Base-by-base conservation (phyloP, 164 flowering plant species). In the Nymphaea colorata region DNA sequence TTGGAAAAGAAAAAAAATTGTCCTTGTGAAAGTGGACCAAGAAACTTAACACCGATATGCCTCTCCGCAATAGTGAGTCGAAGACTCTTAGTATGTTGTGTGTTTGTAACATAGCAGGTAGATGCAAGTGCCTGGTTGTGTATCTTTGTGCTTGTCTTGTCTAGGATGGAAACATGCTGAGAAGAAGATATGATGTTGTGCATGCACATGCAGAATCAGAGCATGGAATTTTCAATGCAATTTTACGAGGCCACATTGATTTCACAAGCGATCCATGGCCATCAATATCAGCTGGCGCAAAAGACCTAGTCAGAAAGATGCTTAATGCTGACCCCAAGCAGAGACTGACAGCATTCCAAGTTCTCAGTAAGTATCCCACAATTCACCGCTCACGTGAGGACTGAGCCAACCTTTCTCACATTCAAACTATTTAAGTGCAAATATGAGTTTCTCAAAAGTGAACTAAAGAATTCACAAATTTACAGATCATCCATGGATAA, bases 401-500 rank as follows among this genome's bases (percentile, higher is more conserved):
- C 0, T 51, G 14, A 15, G 14, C 5, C 3, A 2, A 51, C 57
- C 14, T 7, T 3, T 51, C 57, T 51, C 14, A 15, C 14, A 51
- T 15, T 51, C 5, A 15, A 51, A 51, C 57, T 51, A 8, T 15
- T 51, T 10, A 51, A 15, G 57, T 8, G 14, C 8, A 15, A 15
- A 8, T 51, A 51, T 15, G 14, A 51, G 57, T 51, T 51, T 8
- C 57, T 51, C 3, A 3, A 15, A 5, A 3, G 14, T 51, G 8
- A 2, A 5, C 57, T 51, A 2, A 10, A 51, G 14, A 15, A 51
- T 51, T 51, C 12, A 51, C 14, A 51, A 8, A 14, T 15, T 66
- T 55, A 12, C 81, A 92, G 91, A 77, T 82, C 96, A 90, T 82
- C 93, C 98, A 69, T 93, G 96, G 96, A 88, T 93, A 68, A 88